Percentiles rank a stretch among this genome's conserved stretches.
phyloP scores from a whole-genome alignment of 495 filamentous ascomycete species.

The Tuber aestivum region DNA sequence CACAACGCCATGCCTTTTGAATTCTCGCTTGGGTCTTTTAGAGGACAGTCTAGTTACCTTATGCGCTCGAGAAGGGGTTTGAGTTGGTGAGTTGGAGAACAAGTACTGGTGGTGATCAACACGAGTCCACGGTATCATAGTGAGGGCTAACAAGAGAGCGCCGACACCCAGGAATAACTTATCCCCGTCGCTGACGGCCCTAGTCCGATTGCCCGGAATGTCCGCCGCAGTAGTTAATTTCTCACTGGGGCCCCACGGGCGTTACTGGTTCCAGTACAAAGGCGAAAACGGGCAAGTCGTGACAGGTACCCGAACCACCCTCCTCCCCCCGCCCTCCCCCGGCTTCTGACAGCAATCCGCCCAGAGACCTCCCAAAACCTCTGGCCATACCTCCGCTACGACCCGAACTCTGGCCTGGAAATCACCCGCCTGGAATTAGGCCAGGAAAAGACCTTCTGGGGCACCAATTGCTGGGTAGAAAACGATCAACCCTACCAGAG shows the following conservation, averaged over 20 bases:
- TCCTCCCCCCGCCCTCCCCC: background rate
- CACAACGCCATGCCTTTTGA: slow-evolving; percentile 20
- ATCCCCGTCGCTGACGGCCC: slow-evolving; percentile 16
- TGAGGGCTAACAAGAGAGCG: background rate
- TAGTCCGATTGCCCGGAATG: slow-evolving; percentile 24
- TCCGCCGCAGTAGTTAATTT: slow-evolving; percentile 24
- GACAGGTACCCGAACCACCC: slow-evolving; percentile 6
- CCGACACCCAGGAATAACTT: slow-evolving; percentile 20
- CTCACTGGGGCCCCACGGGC: slow-evolving; percentile 21
- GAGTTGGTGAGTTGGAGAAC: slow-evolving; percentile 18
- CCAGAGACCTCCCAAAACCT: slow-evolving; percentile 24
- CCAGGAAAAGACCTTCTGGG: slow-evolving; percentile 22
- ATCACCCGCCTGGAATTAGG: slow-evolving; percentile 22
- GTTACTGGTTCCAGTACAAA: slow-evolving; percentile 29
- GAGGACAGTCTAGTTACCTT: slow-evolving; percentile 24
- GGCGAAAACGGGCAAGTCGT: slow-evolving; percentile 23
- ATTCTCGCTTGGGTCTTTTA: slow-evolving; percentile 26
- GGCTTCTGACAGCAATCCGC: background rate
- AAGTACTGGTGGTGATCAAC: background rate
- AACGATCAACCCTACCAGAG: slow-evolving; percentile 21
- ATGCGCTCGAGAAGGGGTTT: slow-evolving; percentile 28
- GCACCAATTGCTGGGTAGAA: slow-evolving; percentile 19
- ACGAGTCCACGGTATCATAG: background rate
- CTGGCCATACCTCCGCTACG: slow-evolving; percentile 25
- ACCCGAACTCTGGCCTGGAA: background rate